These are phyloP conservation scores for Wickerhamiella infanticola DNA, from an alignment of 1,139 yeast genomes.

Conservation along the genomic window DNA sequence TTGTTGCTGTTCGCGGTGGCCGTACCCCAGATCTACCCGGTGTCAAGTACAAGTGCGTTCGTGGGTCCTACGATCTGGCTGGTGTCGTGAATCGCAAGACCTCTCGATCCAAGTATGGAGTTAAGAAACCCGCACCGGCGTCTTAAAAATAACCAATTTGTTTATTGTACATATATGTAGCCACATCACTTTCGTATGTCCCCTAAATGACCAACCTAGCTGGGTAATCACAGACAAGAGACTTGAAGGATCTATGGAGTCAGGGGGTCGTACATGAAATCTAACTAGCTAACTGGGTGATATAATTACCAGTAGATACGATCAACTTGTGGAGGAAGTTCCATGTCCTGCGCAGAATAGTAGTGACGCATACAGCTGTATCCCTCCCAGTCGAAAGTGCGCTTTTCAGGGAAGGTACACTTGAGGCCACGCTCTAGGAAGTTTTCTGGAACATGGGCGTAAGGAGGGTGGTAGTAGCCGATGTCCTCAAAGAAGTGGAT, in stretches of 20 bases:
- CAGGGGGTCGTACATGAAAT: not conserved
- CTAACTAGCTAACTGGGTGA: not conserved
- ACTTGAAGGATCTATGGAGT: not conserved
- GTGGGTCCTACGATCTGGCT: constrained; percentile 88
- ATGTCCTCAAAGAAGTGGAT: constrained; percentile 82
- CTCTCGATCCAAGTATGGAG: constrained; percentile 88
- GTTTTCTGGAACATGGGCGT: constrained; percentile 20
- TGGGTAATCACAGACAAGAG: too few species aligned
- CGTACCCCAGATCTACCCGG: constrained; percentile 98
- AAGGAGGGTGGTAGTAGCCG: constrained; percentile 62
- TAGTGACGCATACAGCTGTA: constrained; percentile 14
- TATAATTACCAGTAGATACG: not conserved
- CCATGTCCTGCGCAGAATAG: constrained; percentile 11
- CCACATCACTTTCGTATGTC: too few species aligned
- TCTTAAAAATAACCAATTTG: not conserved
- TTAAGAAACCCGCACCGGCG: constrained; percentile 55
- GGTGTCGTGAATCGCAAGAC: constrained; percentile 90
- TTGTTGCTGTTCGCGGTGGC: constrained; percentile 91
- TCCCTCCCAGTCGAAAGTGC: constrained; percentile 13
- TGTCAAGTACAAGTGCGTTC: constrained; percentile 82
- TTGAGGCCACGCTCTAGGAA: constrained; percentile 19
- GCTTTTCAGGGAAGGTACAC: constrained; percentile 37
- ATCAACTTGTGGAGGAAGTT: not conserved
- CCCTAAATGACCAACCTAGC: too few species aligned
- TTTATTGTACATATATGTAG: not conserved